These are phyloP conservation scores for Mariannaea elegans DNA, from an alignment of 2,329 filamentous ascomycete genomes.

Conservation along the genomic window DNA sequence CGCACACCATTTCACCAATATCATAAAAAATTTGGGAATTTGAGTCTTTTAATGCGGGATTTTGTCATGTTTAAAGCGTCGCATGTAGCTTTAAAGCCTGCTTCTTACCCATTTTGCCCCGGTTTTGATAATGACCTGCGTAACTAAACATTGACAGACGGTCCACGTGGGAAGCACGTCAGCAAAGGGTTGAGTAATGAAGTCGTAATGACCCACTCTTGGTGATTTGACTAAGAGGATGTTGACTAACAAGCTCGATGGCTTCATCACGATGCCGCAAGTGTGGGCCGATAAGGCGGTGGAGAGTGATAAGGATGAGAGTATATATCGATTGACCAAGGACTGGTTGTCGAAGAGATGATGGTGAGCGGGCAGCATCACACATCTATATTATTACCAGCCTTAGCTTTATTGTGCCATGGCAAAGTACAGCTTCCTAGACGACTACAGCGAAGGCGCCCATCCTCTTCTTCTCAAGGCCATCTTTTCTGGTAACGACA, in stretches of 20 bases:
- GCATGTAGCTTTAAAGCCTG: neutral
- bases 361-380: neutral
- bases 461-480: conserved; percentile 59
- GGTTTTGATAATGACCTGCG: neutral
- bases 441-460: conserved; percentile 62
- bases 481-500: conserved; percentile 53
- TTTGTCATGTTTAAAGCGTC: neutral
- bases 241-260: conserved; percentile 33
- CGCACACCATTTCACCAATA: conserved; percentile 26
- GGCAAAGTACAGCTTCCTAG: conserved; percentile 55
- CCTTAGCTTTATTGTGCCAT: conserved; percentile 14
- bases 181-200: conserved; percentile 13
- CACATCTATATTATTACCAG: neutral
- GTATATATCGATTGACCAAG: neutral
- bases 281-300: conserved; percentile 24
- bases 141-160: no score
- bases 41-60: neutral
- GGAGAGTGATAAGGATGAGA: neutral
- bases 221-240: conserved; percentile 30
- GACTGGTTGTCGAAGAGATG: neutral
- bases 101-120: no score
- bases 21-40: neutral
- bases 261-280: conserved; percentile 11
- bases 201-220: neutral
- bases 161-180: conserved; percentile 6